A percentile compares a stretch with the other conserved stretches of the same genome.
These are phyloP conservation scores for Fraxinus cuspidata DNA, from an alignment of 257 asterid species.

Conservation along the genomic window DNA sequence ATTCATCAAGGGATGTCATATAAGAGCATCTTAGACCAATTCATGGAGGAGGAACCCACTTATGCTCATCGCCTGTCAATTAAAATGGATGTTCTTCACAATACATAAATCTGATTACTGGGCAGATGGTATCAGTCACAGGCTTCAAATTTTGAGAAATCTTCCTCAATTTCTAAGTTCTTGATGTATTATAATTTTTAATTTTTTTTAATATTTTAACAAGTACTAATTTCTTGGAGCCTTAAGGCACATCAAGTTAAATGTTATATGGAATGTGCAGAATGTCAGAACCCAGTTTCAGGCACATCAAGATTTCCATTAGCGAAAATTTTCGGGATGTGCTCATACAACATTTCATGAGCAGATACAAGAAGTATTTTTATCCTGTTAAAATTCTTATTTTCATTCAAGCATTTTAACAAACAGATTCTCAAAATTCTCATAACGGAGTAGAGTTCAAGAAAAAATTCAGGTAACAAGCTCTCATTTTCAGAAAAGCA, in stretches of 20 bases:
- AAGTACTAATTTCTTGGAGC: slow-evolving; percentile 21
- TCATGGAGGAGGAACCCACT: slow-evolving; percentile 19
- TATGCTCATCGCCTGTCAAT: slow-evolving; percentile 41
- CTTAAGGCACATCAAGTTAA: neutral
- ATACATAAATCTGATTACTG: slow-evolving; percentile 23
- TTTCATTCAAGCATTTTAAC: slow-evolving; percentile 3
- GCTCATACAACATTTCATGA: too few relatives aligned
- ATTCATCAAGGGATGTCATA: slow-evolving; percentile 78
- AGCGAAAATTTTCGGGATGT: too few relatives aligned
- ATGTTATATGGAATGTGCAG: neutral
- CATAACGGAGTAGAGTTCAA: neutral
- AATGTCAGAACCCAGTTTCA: neutral
- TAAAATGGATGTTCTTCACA: slow-evolving; percentile 39
- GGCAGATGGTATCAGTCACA: slow-evolving; percentile 31
- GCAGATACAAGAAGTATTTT: neutral
- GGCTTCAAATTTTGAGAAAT: slow-evolving; percentile 46
- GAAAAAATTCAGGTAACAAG: neutral
- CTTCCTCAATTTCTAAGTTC: slow-evolving; percentile 40
- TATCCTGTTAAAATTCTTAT: neutral
- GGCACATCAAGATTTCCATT: neutral
- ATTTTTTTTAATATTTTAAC: neutral
- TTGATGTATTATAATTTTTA: slow-evolving; percentile 24
- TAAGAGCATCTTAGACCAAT: slow-evolving; percentile 58
- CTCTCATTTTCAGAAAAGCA: neutral
- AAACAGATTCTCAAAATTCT: slow-evolving; percentile 5